Evolutionary conservation across 768 basidiomycete genomes (phyloP).

Genomic region (button mushroom (Agaricus bisporus)): DNA sequence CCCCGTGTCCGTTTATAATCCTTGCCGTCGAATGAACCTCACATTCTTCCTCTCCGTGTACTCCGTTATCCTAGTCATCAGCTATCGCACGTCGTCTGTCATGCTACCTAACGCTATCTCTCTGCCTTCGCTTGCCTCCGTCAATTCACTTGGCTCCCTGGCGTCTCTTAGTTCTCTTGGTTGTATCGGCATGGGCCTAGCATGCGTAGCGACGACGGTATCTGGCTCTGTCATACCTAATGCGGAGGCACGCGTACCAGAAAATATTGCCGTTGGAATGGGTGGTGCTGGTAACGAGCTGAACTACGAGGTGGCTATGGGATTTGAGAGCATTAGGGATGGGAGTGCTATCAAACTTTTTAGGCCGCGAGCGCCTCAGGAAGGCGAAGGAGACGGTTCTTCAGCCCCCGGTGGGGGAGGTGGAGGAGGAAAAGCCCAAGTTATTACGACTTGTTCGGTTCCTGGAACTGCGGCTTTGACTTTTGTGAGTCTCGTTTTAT

Average conservation of each 20-base stretch:
- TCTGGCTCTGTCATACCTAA: conserved; percentile 1
- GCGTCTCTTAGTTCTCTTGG: conserved; percentile 1
- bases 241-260: neutral
- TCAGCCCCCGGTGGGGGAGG: neutral
- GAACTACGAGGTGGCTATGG: neutral
- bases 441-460: conserved; percentile 27
- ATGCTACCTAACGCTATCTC: neutral
- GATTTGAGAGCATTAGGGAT: neutral
- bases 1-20: neutral
- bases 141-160: conserved; percentile 2
- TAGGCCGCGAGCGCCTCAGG: neutral
- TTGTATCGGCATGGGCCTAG: conserved; percentile 2
- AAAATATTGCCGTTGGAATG: neutral
- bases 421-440: conserved; percentile 9
- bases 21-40: neutral
- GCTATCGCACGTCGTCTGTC: neutral
- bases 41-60: neutral
- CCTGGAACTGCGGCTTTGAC: conserved; percentile 29
- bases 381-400: neutral
- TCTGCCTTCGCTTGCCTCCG: neutral
- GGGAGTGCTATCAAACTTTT: no score
- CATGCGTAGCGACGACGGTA: neutral
- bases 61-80: neutral
- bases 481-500: conserved; percentile 19
- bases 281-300: no score